These are phyloP conservation scores for Alectoria sarmentosa DNA, from an alignment of 495 filamentous ascomycete species.

Conservation along the genomic window DNA sequence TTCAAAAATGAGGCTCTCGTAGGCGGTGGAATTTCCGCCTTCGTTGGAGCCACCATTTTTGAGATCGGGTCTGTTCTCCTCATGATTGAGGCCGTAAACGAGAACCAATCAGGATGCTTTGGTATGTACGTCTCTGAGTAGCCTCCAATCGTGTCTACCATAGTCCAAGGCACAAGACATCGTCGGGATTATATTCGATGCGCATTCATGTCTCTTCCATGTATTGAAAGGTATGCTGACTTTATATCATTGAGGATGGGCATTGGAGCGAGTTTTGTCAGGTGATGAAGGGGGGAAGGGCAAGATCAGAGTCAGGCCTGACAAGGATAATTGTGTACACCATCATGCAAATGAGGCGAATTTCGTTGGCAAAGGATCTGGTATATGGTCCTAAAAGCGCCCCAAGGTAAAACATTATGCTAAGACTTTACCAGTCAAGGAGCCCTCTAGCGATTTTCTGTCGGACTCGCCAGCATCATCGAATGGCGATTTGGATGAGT, in stretches of 20 bases:
- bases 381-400: constrained; percentile 4
- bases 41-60: constrained; percentile 65
- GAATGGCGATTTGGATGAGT: not conserved
- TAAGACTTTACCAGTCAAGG: constrained; percentile 1
- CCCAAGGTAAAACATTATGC: not conserved
- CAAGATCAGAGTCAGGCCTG: constrained; percentile 22
- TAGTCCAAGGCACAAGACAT: no score
- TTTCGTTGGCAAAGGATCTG: constrained; percentile 35
- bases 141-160: no score
- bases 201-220: no score
- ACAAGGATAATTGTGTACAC: constrained; percentile 39
- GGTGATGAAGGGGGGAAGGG: not conserved
- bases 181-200: no score
- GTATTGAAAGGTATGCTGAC: no score
- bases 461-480: not conserved
- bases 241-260: constrained; percentile 42
- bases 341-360: constrained; percentile 49
- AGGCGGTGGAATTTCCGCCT: constrained; percentile 57
- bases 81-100: constrained; percentile 60
- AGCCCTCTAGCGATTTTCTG: not conserved
- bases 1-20: constrained; percentile 46
- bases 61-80: constrained; percentile 58
- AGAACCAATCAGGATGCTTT: constrained; percentile 58
- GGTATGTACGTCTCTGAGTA: no score
- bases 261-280: constrained; percentile 36